Percentiles rank a stretch among this genome's conserved stretches.
Conservation (phyloP, 2,329 filamentous ascomycete genomes). For the Colletotrichum falcatum region DNA sequence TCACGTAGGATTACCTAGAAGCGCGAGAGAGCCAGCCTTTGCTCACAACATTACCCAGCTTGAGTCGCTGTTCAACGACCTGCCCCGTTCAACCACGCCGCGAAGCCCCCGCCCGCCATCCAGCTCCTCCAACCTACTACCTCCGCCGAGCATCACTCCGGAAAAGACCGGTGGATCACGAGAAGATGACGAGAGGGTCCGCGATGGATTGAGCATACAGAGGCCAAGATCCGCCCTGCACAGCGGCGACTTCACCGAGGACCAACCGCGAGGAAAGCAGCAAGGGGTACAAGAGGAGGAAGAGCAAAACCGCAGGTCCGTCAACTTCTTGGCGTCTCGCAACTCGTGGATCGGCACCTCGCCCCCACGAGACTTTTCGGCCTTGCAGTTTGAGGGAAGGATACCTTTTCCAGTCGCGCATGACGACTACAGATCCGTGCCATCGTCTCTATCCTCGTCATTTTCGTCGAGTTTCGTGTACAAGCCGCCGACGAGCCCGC, state of each 20-base stretch:
- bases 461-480: constrained; percentile 84
- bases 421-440: constrained; percentile 57
- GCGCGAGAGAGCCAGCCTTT: constrained; percentile 9
- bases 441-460: constrained; percentile 77
- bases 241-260: constrained; percentile 72
- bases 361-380: constrained; percentile 64
- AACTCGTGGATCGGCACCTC: constrained; percentile 66
- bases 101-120: constrained; percentile 52
- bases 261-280: constrained; percentile 22
- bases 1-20: constrained; percentile 60
- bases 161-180: constrained; percentile 50
- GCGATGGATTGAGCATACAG: constrained; percentile 75
- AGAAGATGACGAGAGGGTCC: constrained; percentile 57
- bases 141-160: constrained; percentile 61
- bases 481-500: constrained; percentile 89
- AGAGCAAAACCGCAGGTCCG: constrained; percentile 7
- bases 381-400: constrained; percentile 58
- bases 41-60: constrained; percentile 44
- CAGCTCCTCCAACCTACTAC: constrained; percentile 56
- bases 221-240: constrained; percentile 83
- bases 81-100: constrained; percentile 51
- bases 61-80: constrained; percentile 53
- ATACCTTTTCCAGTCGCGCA: constrained; percentile 48
- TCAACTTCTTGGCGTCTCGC: constrained; percentile 38
- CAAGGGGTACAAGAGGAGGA: constrained; percentile 20